A percentile compares a stretch with the other conserved stretches of the same genome.
phyloP scores from a whole-genome alignment of 176 grass and related monocot genomes.

The Bonia amplexicaulis region DNA sequence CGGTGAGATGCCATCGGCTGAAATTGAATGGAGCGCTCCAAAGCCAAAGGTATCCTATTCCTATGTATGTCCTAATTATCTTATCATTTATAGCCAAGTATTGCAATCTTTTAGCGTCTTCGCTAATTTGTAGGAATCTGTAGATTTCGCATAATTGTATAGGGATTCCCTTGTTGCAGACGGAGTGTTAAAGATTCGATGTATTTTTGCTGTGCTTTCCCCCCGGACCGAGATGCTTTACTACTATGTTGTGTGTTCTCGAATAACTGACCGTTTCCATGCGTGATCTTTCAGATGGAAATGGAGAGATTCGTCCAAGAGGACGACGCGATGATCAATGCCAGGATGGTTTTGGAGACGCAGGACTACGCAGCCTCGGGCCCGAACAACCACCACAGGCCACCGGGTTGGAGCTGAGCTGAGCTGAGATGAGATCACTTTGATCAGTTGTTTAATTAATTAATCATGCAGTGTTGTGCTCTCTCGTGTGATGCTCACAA shows the following conservation, averaged over 20 bases:
- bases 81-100: background rate
- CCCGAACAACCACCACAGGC: slow-evolving; percentile 60
- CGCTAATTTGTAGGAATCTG: background rate
- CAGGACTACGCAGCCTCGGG: slow-evolving; percentile 45
- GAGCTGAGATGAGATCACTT: slow-evolving; percentile 19
- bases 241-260: background rate
- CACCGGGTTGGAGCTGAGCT: slow-evolving; percentile 41
- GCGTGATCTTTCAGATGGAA: slow-evolving; percentile 7
- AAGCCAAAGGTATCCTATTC: slow-evolving; percentile 33
- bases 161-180: background rate
- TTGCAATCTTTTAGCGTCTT: background rate
- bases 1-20: slow-evolving; percentile 21
- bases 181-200: background rate
- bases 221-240: background rate
- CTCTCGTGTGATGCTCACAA: background rate
- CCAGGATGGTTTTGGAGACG: slow-evolving; percentile 47
- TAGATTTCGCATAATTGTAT: background rate
- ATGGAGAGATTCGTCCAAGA: background rate
- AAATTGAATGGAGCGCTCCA: background rate
- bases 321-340: background rate
- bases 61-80: background rate
- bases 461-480: background rate
- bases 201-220: background rate
- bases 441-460: background rate
- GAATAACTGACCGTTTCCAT: background rate